phyloP scores from a whole-genome alignment of 495 filamentous ascomycete species.

The Aspergillus affinis region DNA sequence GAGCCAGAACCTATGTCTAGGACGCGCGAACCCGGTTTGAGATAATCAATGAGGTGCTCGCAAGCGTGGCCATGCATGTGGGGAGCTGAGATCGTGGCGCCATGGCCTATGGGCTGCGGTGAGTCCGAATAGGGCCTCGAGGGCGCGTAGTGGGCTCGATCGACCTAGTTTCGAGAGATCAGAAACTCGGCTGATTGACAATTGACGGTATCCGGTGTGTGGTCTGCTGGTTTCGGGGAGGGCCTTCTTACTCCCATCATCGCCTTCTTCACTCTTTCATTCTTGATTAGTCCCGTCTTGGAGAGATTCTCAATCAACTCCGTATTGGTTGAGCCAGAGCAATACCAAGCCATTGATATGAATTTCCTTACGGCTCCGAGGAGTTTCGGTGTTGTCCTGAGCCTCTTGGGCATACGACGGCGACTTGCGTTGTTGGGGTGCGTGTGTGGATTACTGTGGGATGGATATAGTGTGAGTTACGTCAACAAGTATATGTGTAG shows the following conservation, averaged over 20 bases:
- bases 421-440: not conserved
- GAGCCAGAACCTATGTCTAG: conserved; percentile 90
- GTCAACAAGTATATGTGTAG: too few species aligned
- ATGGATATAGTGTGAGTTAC: too few species aligned
- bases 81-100: conserved; percentile 90
- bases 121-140: conserved; percentile 83
- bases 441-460: too few species aligned
- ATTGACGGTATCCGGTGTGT: too few species aligned
- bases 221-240: not conserved
- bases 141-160: conserved; percentile 78
- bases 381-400: not conserved
- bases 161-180: conserved; percentile 58
- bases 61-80: conserved; percentile 92
- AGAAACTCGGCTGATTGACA: conserved; percentile 6
- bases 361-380: conserved; percentile 20
- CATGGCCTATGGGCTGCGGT: conserved; percentile 83
- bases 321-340: conserved; percentile 73
- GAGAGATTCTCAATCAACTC: conserved; percentile 79
- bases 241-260: conserved; percentile 64
- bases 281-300: conserved; percentile 67
- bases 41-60: conserved; percentile 64
- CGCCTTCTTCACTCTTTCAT: conserved; percentile 68
- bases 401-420: conserved; percentile 6
- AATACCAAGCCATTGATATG: conserved; percentile 84
- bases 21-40: conserved; percentile 55